Conservation (phyloP, 176 grass and related monocot species). For the Tillandsia leiboldiana region DNA sequence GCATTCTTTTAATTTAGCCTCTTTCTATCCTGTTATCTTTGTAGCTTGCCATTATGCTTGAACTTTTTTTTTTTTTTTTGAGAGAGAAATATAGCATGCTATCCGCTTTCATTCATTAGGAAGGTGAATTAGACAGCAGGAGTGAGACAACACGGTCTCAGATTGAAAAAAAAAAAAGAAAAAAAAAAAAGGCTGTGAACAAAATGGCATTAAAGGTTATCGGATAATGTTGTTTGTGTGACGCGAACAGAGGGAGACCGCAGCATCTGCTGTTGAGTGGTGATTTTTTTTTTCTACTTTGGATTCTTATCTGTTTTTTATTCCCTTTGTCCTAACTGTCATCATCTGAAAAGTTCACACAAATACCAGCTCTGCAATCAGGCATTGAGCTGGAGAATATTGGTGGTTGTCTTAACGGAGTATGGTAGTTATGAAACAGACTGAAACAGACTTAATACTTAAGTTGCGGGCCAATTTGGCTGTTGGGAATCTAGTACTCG, state of each 20-base stretch:
- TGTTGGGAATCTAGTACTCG: too few relatives aligned
- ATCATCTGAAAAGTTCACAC: not conserved
- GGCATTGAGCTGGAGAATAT: not conserved
- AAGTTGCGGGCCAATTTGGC: not conserved
- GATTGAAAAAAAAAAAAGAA: too few relatives aligned
- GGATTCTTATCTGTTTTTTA: not conserved
- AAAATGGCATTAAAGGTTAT: not conserved
- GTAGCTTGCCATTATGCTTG: conserved; percentile 48
- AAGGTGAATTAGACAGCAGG: too few relatives aligned
- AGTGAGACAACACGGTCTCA: too few relatives aligned
- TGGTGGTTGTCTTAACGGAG: not conserved
- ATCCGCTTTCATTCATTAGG: too few relatives aligned
- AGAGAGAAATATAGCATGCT: too few relatives aligned
- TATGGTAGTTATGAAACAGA: not conserved
- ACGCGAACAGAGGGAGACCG: not conserved
- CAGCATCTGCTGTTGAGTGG: not conserved
- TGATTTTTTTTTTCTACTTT: not conserved
- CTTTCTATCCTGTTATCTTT: conserved; percentile 45
- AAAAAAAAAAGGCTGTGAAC: too few relatives aligned
- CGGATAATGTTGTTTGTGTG: not conserved
- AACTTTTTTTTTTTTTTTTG: too few relatives aligned
- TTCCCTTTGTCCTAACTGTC: not conserved
- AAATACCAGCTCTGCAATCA: not conserved
- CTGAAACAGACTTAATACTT: not conserved
- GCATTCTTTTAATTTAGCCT: conserved; percentile 45